These are phyloP conservation scores for Quercus gilva DNA, from an alignment of 306 rosid species.

Conservation along the genomic window DNA sequence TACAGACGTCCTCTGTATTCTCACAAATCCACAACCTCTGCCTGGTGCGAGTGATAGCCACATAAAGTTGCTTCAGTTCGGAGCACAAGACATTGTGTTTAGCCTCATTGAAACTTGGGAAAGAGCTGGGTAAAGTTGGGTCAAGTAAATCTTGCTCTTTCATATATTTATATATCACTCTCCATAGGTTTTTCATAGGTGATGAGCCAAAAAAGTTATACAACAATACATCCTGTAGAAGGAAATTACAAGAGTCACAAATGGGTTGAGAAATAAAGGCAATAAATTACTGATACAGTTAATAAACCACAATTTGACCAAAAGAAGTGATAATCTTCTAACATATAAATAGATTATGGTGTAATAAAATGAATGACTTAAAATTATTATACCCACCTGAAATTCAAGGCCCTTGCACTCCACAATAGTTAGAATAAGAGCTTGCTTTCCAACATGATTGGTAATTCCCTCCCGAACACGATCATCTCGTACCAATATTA, in stretches of 20 bases:
- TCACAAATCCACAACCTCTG: conserved; percentile 79
- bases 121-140: conserved; percentile 10
- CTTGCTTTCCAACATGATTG: conserved; percentile 56
- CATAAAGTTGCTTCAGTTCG: conserved; percentile 69
- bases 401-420: conserved; percentile 90
- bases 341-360: neutral
- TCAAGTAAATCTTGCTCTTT: conserved; percentile 54
- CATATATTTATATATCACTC: conserved; percentile 68
- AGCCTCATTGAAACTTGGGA: conserved; percentile 42
- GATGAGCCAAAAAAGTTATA: conserved; percentile 73
- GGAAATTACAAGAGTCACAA: neutral
- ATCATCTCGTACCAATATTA: conserved; percentile 78
- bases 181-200: conserved; percentile 58
- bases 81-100: conserved; percentile 70
- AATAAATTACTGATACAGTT: neutral
- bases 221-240: conserved; percentile 63
- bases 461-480: conserved; percentile 40
- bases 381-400: conserved; percentile 45
- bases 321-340: neutral
- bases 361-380: neutral
- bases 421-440: conserved; percentile 68
- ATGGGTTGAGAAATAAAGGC: neutral
- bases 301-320: neutral
- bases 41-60: conserved; percentile 77
- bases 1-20: conserved; percentile 26